Evolutionary conservation across 106 monocot species (phyloP).

Genomic region (Dendrobium officinale): DNA sequence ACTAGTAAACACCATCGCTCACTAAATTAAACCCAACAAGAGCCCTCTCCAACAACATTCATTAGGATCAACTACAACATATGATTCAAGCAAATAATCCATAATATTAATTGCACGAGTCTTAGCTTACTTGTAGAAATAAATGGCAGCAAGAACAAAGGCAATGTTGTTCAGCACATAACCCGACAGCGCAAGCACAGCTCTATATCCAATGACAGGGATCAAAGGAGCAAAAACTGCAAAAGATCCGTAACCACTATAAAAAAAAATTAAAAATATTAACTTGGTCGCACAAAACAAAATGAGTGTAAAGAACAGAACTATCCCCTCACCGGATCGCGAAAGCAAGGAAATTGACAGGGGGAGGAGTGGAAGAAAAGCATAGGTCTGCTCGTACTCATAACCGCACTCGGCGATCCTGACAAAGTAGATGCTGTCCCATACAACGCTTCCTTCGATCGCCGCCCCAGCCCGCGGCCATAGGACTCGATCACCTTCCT

Average conservation of each 20-base stretch:
- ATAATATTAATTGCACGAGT: not conserved
- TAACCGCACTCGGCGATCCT: constrained; percentile 91
- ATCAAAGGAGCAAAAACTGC: constrained; percentile 73
- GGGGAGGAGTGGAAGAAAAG: constrained; percentile 85
- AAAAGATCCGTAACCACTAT: not conserved
- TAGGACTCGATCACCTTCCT: constrained; percentile 5
- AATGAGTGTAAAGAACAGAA: not conserved
- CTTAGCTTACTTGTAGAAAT: constrained; percentile 54
- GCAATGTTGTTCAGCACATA: constrained; percentile 70
- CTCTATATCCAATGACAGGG: constrained; percentile 66
- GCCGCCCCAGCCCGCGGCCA: constrained; percentile 41
- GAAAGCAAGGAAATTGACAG: constrained; percentile 36
- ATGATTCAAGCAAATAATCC: not conserved
- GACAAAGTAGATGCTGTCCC: constrained; percentile 89
- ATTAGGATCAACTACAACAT: not conserved
- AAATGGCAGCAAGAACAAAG: constrained; percentile 68
- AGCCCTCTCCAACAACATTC: not conserved
- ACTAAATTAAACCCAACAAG: not conserved
- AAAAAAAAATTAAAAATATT: not conserved
- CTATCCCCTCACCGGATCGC: constrained; percentile 40
- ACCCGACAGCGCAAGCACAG: constrained; percentile 72
- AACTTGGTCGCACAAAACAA: not conserved
- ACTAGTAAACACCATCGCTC: not conserved
- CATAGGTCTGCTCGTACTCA: constrained; percentile 95
- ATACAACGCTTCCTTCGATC: constrained; percentile 66